A percentile compares a stretch with the other conserved stretches of the same genome.
These are phyloP conservation scores for Phycomyces nitens DNA, from an alignment of 192 early-diverging fungal genomes.

Conservation along the genomic window DNA sequence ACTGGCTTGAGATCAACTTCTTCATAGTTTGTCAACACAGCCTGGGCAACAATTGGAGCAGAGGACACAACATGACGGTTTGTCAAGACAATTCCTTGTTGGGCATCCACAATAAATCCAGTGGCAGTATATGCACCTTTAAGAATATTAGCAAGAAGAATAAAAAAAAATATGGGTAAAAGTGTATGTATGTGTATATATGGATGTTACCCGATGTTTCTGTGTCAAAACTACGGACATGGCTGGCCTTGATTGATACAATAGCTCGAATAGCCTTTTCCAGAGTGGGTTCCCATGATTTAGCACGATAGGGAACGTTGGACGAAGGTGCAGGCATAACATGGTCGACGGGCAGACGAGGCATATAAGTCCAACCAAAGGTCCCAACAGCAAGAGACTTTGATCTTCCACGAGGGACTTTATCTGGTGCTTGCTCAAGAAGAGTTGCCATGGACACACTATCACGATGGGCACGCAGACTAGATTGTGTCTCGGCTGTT, in stretches of 20 bases:
- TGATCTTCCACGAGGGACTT: conserved; percentile 23
- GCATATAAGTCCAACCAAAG: conserved; percentile 14
- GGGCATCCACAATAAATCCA: conserved; percentile 75
- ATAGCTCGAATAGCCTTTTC: conserved; percentile 72
- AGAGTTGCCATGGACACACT: conserved; percentile 18
- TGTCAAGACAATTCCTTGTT: conserved; percentile 70
- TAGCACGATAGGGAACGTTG: conserved; percentile 23
- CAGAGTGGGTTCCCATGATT: conserved; percentile 67
- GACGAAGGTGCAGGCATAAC: background rate
- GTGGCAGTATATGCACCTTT: conserved; percentile 60
- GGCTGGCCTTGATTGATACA: conserved; percentile 72
- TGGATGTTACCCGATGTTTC: conserved; percentile 62
- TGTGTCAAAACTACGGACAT: conserved; percentile 76
- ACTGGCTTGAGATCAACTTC: conserved; percentile 68
- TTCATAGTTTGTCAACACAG: conserved; percentile 73
- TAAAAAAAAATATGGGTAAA: background rate
- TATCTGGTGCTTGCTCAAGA: conserved; percentile 14
- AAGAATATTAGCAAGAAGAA: background rate
- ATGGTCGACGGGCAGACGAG: conserved; percentile 18
- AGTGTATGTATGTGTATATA: background rate
- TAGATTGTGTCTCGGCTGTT: conserved; percentile 6
- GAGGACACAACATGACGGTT: conserved; percentile 78
- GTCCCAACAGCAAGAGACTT: conserved; percentile 33
- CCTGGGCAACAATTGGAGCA: conserved; percentile 70
- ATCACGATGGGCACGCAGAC: conserved; percentile 13